Percentiles rank a stretch among this genome's conserved stretches.
Evolutionary conservation across 768 basidiomycete genomes (phyloP).

Genomic region (Calocybe gangraenosa): DNA sequence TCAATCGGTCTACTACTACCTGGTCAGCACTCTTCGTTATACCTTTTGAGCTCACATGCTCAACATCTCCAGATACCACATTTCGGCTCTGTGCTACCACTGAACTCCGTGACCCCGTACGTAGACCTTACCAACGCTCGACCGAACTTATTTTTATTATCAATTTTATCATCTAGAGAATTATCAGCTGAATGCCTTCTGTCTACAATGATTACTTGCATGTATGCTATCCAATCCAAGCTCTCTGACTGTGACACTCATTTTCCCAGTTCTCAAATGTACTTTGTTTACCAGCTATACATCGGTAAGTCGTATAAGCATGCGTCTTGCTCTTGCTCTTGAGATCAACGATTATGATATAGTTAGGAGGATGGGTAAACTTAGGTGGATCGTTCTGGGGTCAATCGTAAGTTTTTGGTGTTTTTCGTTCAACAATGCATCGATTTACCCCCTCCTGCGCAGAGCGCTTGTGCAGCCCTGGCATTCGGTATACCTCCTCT

Average conservation of each 20-base stretch:
- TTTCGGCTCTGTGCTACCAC: conserved; percentile 35
- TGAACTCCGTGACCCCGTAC: conserved; percentile 35
- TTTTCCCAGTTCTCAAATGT: conserved; percentile 35
- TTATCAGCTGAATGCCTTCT: conserved; percentile 39
- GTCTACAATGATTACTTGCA: conserved; percentile 38
- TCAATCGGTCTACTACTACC: conserved; percentile 41
- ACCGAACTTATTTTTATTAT: neutral
- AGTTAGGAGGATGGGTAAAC: conserved; percentile 24
- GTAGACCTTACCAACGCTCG: conserved; percentile 16
- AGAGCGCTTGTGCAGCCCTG: conserved; percentile 23
- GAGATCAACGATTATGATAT: neutral
- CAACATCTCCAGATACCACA: conserved; percentile 31
- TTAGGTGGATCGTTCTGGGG: conserved; percentile 24
- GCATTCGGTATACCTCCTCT: conserved; percentile 24
- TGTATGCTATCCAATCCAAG: conserved; percentile 21
- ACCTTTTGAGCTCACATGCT: neutral
- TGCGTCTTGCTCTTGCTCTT: neutral
- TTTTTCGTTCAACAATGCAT: neutral
- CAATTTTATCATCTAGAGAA: conserved; percentile 21
- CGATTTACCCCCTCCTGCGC: neutral
- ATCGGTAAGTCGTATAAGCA: conserved; percentile 20
- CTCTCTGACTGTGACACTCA: neutral
- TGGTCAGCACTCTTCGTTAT: conserved; percentile 22
- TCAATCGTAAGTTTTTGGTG: conserved; percentile 21
- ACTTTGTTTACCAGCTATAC: conserved; percentile 39